These are phyloP conservation scores for Boletellus emodensis DNA, from an alignment of 768 basidiomycete species.

Conservation along the genomic window DNA sequence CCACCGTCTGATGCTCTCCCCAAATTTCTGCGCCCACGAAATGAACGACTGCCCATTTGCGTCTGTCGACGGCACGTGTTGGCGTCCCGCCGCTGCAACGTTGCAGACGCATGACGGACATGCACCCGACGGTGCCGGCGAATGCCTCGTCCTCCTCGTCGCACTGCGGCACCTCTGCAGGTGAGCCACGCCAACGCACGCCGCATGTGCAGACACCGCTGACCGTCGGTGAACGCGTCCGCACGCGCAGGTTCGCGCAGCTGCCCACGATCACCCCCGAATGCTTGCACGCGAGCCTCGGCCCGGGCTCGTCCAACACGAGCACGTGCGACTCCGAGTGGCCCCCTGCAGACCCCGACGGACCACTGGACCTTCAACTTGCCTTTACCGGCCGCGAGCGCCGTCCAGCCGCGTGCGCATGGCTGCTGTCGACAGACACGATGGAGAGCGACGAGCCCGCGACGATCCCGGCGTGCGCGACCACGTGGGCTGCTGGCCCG, in stretches of 20 bases:
- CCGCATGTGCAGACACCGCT: no score
- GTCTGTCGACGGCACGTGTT: not conserved
- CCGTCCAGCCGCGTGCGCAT: not conserved
- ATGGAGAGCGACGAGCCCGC: no score
- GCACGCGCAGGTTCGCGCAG: not conserved
- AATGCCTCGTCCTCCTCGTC: conserved; percentile 66
- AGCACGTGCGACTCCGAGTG: no score
- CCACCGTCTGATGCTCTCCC: not conserved
- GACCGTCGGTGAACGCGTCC: not conserved
- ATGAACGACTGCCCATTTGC: not conserved
- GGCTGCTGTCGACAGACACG: no score
- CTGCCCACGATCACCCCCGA: not conserved
- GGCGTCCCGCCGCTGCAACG: not conserved
- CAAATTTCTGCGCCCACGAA: no score
- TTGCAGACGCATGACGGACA: conserved; percentile 52
- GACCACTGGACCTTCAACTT: no score
- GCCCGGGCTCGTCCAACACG: no score
- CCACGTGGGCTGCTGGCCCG: no score
- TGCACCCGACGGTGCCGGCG: conserved; percentile 44
- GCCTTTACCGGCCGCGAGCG: not conserved
- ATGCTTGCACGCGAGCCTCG: no score
- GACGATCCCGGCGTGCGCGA: no score
- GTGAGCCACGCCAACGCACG: conserved; percentile 33
- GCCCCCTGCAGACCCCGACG: no score
- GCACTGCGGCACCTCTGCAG: conserved; percentile 78